Base-by-base conservation (phyloP, 179 eudicot genomes). In the Nepenthes alata region DNA sequence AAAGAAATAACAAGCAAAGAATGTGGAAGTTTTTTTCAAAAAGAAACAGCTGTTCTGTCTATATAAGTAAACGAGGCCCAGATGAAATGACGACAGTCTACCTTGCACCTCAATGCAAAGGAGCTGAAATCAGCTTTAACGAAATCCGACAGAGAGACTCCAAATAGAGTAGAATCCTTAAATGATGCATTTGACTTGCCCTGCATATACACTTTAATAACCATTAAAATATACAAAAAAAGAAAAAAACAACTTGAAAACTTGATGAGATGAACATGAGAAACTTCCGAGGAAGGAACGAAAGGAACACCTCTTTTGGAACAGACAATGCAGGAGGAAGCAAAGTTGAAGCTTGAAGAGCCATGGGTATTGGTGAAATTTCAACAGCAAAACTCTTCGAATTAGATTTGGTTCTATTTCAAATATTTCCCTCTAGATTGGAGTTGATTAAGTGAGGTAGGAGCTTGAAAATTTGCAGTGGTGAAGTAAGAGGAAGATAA, bases 331-430 rank as follows among this genome's bases (percentile, higher is more conserved):
- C 72, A 70, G 80, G 80, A 49, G 85, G 86, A 62, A 83, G 81
- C 62, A 83, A 62, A 65, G 89, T 69, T 52, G 87, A 70, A 72
- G 96, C 78, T 67, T 86, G 87, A 0, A 86, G 79, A 72, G 95
- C 90, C 90, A 86, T 86, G 58, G 16, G 56, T 37, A 41, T 41
- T 41, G 45, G 6, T 41, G 45, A 41, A 41, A 41, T 35, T 41
- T 41, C 45, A 41, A 41, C 5, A 41, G 1, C 8, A 41, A 38
- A 14, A 8, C 12, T 41, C 8, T 4, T 41, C 45, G 8, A 41
- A 41, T 41, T 41, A 41, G 8, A 41, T 0, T 41, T 41, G 8
- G 6, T 41, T 41, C 5, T 41, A 41, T 41, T 41, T 4, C 8
- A 7, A 41, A 4, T 4, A 41, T 41, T 41, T 41, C 6, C 8